Evolutionary conservation across 495 filamentous ascomycete species (phyloP), one percentile per base, ranked within the genome.

Genomic region (Annulohypoxylon maeteangense): DNA sequence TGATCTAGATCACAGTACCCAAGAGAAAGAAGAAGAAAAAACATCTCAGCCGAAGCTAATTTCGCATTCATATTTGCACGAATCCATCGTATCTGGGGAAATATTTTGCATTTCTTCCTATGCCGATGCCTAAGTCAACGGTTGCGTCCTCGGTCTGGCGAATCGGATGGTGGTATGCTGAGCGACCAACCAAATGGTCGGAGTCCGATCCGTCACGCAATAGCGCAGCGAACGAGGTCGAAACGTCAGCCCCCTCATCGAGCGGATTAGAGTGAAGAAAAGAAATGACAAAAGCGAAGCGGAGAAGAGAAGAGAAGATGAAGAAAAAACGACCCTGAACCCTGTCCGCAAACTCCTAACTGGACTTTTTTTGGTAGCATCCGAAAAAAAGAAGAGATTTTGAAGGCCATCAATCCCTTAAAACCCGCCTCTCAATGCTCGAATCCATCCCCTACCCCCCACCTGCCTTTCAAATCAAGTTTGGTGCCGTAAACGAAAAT

Each of bases 341-440:
- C 64, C 64, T 60, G 38, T 53, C 69, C 69, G 53, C 69, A 42
- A 72, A 72, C 69, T 72, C 69, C 69, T 42, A 60, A 72, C 64
- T 38, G 57, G 58, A 63, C 63, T 66, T 71, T 71, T 71, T 27
- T 70, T 55, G 45, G n/a, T 55, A 51, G 62, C 56, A 58, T 63
- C 58, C 53, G 68, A 38, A 55, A 61, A 38, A 70, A 55, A 60
- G 42, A 25, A 63, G n/a, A 18, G 8, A 44, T 51, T 23, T 27
- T 51, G 23, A 29, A 27, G 27, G 27, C 20, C 51, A 22, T 16
- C 10, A 6, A 31, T 14, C 29, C 29, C 27, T 55, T 55, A 4
- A 36, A 20, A 4, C 29, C 29, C 16, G 14, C 51, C 51, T 55
- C 51, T 55, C 16, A 18, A 18, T 44, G 40, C 16, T 44, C 40